These are phyloP conservation scores for Mycena rosella DNA, from an alignment of 768 basidiomycete species.

Conservation along the genomic window DNA sequence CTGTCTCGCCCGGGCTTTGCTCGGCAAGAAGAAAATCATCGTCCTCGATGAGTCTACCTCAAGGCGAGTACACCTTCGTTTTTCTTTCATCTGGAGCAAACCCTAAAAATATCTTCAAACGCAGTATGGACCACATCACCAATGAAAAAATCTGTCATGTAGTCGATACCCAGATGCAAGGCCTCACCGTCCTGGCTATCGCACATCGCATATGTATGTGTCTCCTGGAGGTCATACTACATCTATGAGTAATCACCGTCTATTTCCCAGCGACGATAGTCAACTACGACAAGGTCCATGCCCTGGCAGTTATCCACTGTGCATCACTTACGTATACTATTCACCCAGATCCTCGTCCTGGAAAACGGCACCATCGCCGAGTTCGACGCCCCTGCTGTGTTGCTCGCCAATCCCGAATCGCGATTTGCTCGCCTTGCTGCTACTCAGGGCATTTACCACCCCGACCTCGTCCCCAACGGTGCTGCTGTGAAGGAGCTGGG, in stretches of 20 bases:
- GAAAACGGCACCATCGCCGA: too few species aligned
- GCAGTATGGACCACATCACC: slow-evolving; percentile 29
- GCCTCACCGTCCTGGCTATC: slow-evolving; percentile 24
- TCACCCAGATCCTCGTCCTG: slow-evolving; percentile 28
- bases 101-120: slow-evolving; percentile 2
- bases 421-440: slow-evolving; percentile 27
- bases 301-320: background rate
- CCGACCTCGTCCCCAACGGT: slow-evolving; percentile 16
- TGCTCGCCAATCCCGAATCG: slow-evolving; percentile 25
- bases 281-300: slow-evolving; percentile 26
- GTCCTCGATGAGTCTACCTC: slow-evolving; percentile 29
- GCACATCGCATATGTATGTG: slow-evolving; percentile 29
- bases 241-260: background rate
- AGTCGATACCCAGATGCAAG: slow-evolving; percentile 28
- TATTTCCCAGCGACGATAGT: slow-evolving; percentile 22
- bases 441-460: slow-evolving; percentile 28
- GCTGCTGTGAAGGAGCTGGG: slow-evolving; percentile 15
- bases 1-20: slow-evolving; percentile 26
- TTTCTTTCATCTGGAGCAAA: background rate
- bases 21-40: slow-evolving; percentile 26
- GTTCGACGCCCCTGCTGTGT: background rate
- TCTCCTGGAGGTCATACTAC: background rate
- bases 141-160: slow-evolving; percentile 25
- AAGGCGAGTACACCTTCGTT: slow-evolving; percentile 8
- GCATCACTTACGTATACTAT: slow-evolving; percentile 1